Conservation (phyloP, 768 basidiomycete species). For the Hydnomerulius pinastri region DNA sequence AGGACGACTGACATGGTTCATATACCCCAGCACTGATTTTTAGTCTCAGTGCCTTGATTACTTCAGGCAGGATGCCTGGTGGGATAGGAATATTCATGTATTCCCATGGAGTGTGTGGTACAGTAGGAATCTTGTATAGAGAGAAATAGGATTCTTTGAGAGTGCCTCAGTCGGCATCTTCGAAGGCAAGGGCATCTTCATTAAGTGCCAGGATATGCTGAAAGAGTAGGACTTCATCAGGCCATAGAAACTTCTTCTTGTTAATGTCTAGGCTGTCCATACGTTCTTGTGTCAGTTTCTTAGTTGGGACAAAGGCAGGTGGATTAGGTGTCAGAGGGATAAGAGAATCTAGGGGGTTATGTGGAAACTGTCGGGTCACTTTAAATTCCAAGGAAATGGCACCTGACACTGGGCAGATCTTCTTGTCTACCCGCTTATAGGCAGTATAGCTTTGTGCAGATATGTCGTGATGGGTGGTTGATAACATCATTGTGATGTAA, state of each 20-base stretch:
- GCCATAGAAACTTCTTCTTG: not conserved
- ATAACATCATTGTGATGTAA: too few species aligned
- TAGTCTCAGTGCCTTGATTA: conserved; percentile 29
- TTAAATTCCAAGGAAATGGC: conserved; percentile 33
- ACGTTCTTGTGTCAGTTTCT: not conserved
- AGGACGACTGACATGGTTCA: conserved; percentile 40
- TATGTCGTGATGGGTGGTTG: too few species aligned
- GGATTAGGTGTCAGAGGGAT: conserved; percentile 3
- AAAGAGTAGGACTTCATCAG: conserved; percentile 1
- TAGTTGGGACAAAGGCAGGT: not conserved
- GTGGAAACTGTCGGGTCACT: conserved; percentile 31
- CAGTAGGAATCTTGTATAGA: conserved; percentile 33
- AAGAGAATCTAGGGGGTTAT: conserved; percentile 35
- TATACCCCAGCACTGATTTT: conserved; percentile 43
- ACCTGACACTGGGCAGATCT: conserved; percentile 32
- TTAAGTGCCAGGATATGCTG: conserved; percentile 31
- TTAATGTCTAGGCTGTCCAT: not conserved
- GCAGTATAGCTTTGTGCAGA: too few species aligned
- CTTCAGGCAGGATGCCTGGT: conserved; percentile 25
- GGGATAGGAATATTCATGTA: conserved; percentile 32
- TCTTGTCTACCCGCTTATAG: conserved; percentile 37
- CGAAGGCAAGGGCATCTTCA: conserved; percentile 40
- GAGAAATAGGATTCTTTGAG: conserved; percentile 37
- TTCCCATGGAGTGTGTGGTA: conserved; percentile 38
- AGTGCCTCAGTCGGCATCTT: conserved; percentile 35